Evolutionary conservation across 345 rosid genomes (phyloP).

Genomic region (Eucalyptus victrix): DNA sequence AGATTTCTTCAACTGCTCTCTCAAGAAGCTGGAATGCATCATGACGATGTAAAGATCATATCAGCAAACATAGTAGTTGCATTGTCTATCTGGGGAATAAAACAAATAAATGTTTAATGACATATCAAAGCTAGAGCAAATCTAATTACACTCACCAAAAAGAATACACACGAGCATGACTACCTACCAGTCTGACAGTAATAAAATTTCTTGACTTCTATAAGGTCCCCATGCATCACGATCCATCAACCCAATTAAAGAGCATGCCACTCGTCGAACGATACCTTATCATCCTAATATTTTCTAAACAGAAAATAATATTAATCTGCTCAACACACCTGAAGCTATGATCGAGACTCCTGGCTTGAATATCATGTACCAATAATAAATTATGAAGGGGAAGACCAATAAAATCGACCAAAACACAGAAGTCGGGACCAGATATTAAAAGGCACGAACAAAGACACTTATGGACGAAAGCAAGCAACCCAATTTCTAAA

Average conservation of each 20-base stretch:
- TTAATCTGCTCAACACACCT: background rate
- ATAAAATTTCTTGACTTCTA: background rate
- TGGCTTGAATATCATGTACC: background rate
- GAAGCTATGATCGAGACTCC: background rate
- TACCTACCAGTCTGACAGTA: background rate
- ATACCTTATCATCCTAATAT: background rate
- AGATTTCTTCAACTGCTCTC: background rate
- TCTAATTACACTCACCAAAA: background rate
- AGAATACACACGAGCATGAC: background rate
- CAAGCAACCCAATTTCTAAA: background rate
- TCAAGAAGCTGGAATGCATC: background rate
- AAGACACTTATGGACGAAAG: background rate
- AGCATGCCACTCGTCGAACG: background rate
- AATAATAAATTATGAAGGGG: background rate
- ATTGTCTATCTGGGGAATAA: background rate
- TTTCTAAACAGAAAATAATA: background rate
- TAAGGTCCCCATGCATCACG: background rate
- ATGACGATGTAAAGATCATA: background rate
- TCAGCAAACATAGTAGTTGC: background rate
- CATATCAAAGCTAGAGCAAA: background rate
- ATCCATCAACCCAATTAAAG: background rate
- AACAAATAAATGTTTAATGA: background rate
- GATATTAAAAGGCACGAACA: background rate
- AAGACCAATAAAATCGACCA: background rate
- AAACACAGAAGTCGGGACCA: background rate